These are phyloP conservation scores for Zasmidium citrigriseum DNA, from an alignment of 2,329 filamentous ascomycete genomes.

Conservation along the genomic window DNA sequence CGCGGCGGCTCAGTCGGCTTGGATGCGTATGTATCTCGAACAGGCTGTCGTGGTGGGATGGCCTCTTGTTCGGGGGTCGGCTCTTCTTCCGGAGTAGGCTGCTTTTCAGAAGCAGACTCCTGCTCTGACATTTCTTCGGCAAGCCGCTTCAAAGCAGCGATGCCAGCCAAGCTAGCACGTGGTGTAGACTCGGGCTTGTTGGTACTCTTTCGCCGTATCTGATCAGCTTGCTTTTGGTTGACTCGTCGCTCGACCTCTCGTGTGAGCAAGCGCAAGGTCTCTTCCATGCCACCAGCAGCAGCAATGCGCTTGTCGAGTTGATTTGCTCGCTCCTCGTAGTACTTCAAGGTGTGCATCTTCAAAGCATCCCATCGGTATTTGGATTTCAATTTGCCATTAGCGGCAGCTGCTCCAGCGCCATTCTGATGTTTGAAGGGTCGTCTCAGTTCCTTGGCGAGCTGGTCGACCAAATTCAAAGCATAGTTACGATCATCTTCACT, in stretches of 20 bases:
- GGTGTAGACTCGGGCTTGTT: slow-evolving; percentile 24
- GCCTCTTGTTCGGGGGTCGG: not conserved
- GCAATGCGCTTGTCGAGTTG: slow-evolving; percentile 49
- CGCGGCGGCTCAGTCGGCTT: no score
- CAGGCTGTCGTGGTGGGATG: not conserved
- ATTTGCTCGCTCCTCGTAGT: slow-evolving; percentile 23
- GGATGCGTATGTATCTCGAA: no score
- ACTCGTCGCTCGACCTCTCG: slow-evolving; percentile 28
- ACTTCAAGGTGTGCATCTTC: slow-evolving; percentile 37
- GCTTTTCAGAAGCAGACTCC: not conserved
- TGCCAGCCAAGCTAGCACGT: slow-evolving; percentile 20
- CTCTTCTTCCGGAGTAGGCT: not conserved
- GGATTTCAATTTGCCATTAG: slow-evolving; percentile 46
- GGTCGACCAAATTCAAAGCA: slow-evolving; percentile 19
- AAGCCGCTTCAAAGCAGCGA: slow-evolving; percentile 18
- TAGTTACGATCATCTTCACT: slow-evolving; percentile 12
- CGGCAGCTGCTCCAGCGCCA: slow-evolving; percentile 33
- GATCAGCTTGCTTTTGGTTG: slow-evolving; percentile 18
- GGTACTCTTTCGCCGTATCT: slow-evolving; percentile 17
- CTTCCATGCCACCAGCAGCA: slow-evolving; percentile 44
- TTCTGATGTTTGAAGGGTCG: slow-evolving; percentile 12
- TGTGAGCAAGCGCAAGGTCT: slow-evolving; percentile 38
- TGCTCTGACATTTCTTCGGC: slow-evolving; percentile 13
- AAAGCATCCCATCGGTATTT: slow-evolving; percentile 55
- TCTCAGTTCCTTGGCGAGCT: slow-evolving; percentile 17